Evolutionary conservation across 2,329 filamentous ascomycete genomes (phyloP).

Genomic region (Aspergillus pseudotamarii): DNA sequence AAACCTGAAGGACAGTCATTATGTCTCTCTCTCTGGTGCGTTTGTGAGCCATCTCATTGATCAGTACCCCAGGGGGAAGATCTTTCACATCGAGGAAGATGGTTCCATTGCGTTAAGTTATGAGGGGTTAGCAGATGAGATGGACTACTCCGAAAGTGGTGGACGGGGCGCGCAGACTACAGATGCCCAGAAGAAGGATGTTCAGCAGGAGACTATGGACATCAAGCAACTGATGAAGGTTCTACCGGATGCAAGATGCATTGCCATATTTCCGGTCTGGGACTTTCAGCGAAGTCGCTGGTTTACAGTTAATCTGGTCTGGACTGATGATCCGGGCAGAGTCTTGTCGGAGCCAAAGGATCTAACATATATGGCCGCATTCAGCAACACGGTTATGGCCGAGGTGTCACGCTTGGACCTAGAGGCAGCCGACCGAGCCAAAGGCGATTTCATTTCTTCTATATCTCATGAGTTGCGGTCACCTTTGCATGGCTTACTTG

Average conservation of each 20-base stretch:
- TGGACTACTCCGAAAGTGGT: slow-evolving; percentile 6
- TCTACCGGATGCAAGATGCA: slow-evolving; percentile 21
- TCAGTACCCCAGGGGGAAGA: slow-evolving; percentile 23
- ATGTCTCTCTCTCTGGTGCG: slow-evolving; percentile 14
- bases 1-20: not conserved
- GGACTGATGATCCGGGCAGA: slow-evolving; percentile 23
- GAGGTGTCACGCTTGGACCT: slow-evolving; percentile 28
- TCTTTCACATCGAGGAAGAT: slow-evolving; percentile 26
- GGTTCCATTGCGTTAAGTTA: slow-evolving; percentile 24
- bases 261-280: slow-evolving; percentile 32
- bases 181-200: slow-evolving; percentile 12
- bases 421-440: slow-evolving; percentile 28
- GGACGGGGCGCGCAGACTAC: not conserved
- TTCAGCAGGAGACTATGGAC: slow-evolving; percentile 16
- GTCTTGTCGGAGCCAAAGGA: slow-evolving; percentile 24
- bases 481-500: slow-evolving; percentile 36
- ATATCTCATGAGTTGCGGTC: slow-evolving; percentile 36
- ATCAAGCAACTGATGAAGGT: slow-evolving; percentile 18
- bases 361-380: slow-evolving; percentile 25
- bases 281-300: slow-evolving; percentile 30
- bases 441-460: slow-evolving; percentile 32
- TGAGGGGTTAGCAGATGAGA: slow-evolving; percentile 21
- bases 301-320: slow-evolving; percentile 26
- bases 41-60: slow-evolving; percentile 24
- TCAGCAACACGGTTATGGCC: slow-evolving; percentile 31